Conservation (phyloP, 108 stramenopile species). For the Skeletonema grethae region DNA sequence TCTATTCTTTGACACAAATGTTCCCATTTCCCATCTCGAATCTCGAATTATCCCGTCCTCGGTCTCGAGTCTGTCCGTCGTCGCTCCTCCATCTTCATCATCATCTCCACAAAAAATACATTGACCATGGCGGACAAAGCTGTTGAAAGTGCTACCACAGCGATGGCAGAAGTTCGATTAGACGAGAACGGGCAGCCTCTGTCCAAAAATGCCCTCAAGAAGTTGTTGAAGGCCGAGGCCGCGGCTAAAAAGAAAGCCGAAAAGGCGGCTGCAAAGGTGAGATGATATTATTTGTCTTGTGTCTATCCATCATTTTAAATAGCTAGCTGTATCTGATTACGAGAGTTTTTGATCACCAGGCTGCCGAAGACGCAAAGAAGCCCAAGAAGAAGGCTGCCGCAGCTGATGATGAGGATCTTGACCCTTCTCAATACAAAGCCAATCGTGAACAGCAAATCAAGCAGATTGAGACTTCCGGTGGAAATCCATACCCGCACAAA, state of each 20-base stretch:
- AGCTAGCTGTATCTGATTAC: background rate
- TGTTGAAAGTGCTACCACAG: conserved; percentile 39
- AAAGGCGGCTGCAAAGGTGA: conserved; percentile 35
- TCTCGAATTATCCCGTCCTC: no score
- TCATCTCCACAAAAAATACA: background rate
- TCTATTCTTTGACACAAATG: no score
- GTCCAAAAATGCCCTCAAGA: conserved; percentile 74
- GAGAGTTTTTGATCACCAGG: conserved; percentile 11
- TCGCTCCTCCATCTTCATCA: no score
- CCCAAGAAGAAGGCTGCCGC: conserved; percentile 56
- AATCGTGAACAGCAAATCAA: conserved; percentile 85
- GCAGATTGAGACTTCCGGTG: conserved; percentile 81
- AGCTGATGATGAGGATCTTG: conserved; percentile 85
- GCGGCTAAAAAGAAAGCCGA: conserved; percentile 57
- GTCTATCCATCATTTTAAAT: background rate
- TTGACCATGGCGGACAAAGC: conserved; percentile 35
- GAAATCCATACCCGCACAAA: conserved; percentile 99
- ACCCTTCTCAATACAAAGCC: conserved; percentile 94
- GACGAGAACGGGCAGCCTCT: conserved; percentile 28
- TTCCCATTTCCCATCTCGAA: no score
- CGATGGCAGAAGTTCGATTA: conserved; percentile 21
- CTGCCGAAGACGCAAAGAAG: conserved; percentile 36
- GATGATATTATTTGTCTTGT: background rate
- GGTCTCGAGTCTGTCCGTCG: no score
- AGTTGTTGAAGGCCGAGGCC: conserved; percentile 70